Percentiles rank a stretch among this genome's conserved stretches.
phyloP scores from a whole-genome alignment of 768 basidiomycete genomes.

The Grammothele lineata region DNA sequence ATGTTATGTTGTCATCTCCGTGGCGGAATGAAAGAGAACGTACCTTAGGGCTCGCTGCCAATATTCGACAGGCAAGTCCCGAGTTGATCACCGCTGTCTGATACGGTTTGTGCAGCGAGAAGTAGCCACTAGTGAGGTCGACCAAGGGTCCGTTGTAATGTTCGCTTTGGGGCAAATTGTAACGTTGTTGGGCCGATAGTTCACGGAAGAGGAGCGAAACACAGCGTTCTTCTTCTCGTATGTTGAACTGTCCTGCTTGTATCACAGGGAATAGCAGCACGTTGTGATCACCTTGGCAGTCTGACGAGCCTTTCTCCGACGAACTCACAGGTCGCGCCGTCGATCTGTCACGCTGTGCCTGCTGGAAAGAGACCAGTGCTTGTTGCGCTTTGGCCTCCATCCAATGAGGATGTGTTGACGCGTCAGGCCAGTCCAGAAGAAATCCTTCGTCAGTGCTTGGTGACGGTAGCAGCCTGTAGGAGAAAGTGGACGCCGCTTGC shows the following conservation, averaged over 20 bases:
- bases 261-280: conserved; percentile 77
- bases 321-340: conserved; percentile 3
- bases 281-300: conserved; percentile 22
- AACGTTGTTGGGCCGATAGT: conserved; percentile 25
- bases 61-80: conserved; percentile 59
- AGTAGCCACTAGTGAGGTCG: conserved; percentile 94
- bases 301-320: conserved; percentile 1
- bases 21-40: conserved; percentile 14
- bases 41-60: conserved; percentile 87
- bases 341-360: conserved; percentile 22
- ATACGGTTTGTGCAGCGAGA: conserved; percentile 80
- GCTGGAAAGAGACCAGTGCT: conserved; percentile 60
- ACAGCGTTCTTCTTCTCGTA: conserved; percentile 79
- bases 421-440: conserved; percentile 62
- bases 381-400: conserved; percentile 58
- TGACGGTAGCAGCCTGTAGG: conserved; percentile 52
- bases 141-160: conserved; percentile 39
- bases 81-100: conserved; percentile 64
- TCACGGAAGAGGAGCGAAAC: conserved; percentile 56
- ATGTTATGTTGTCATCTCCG: not conserved
- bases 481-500: conserved; percentile 61
- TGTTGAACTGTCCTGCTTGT: conserved; percentile 83
- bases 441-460: conserved; percentile 35
- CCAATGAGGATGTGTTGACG: conserved; percentile 59
- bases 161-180: not conserved